phyloP scores from a whole-genome alignment of 2,329 filamentous ascomycete genomes.

The Colletotrichum spaethianum region DNA sequence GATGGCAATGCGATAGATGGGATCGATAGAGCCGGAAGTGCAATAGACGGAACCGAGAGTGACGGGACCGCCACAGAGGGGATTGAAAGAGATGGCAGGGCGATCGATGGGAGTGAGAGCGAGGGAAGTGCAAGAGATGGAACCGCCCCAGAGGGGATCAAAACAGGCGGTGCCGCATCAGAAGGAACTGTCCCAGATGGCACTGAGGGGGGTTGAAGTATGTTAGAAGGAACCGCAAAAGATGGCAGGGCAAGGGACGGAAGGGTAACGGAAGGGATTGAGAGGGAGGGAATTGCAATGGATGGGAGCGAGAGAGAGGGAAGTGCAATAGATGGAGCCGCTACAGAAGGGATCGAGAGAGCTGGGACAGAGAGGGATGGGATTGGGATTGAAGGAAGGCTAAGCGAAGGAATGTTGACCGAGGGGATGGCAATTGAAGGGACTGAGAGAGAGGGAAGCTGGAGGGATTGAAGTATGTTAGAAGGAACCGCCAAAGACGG shows the following conservation, averaged over 20 bases:
- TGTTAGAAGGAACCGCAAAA: background rate
- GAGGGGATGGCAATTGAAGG: background rate
- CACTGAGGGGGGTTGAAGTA: background rate
- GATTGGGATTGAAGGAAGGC: background rate
- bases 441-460: background rate
- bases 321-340: too few relatives aligned
- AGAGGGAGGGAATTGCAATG: too few relatives aligned
- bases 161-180: background rate
- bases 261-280: too few relatives aligned
- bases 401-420: too few relatives aligned
- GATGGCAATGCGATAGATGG: background rate
- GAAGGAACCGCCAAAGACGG: background rate
- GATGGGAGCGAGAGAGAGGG: too few relatives aligned
- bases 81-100: background rate
- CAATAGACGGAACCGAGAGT: background rate
- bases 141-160: background rate
- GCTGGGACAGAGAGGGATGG: too few relatives aligned
- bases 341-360: too few relatives aligned
- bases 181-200: background rate
- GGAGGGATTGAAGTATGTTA: background rate
- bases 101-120: too few relatives aligned
- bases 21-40: background rate
- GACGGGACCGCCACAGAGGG: background rate
- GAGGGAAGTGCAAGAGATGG: too few relatives aligned
- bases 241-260: too few relatives aligned